Percentiles rank a stretch among this genome's conserved stretches.
phyloP scores from a whole-genome alignment of 2,329 filamentous ascomycete genomes.

The Fusarium neocosmosporiellum region DNA sequence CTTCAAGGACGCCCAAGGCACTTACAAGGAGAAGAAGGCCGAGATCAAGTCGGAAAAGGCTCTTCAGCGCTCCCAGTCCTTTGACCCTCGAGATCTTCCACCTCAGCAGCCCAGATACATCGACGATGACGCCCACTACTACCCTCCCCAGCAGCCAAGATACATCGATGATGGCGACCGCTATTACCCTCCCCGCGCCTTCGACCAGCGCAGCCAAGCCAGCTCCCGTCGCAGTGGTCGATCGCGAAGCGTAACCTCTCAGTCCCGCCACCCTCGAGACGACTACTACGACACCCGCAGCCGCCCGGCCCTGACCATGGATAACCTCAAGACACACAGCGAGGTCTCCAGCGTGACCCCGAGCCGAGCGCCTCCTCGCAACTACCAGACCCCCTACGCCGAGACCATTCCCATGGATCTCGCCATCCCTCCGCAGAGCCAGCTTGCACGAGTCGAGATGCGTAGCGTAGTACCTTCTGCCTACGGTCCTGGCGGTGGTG shows the following conservation, averaged over 20 bases:
- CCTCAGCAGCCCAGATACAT: constrained; percentile 18
- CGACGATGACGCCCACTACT: background rate
- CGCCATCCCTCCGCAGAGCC: constrained; percentile 50
- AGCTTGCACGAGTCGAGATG: constrained; percentile 43
- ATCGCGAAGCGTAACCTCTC: constrained; percentile 51
- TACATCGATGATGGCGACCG: constrained; percentile 48
- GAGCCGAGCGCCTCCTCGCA: constrained; percentile 55
- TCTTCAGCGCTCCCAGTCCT: constrained; percentile 72
- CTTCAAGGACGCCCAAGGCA: constrained; percentile 90
- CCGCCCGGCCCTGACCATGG: constrained; percentile 59
- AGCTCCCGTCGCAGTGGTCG: constrained; percentile 57
- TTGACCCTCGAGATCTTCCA: constrained; percentile 47
- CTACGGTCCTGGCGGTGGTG: constrained; percentile 32
- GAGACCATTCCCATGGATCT: constrained; percentile 56
- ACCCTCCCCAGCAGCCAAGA: constrained; percentile 4
- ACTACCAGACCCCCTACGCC: constrained; percentile 52
- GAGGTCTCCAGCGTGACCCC: constrained; percentile 63
- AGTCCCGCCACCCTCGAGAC: constrained; percentile 44
- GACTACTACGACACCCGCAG: constrained; percentile 43
- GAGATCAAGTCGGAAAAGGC: constrained; percentile 75
- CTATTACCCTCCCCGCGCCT: constrained; percentile 50
- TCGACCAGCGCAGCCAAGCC: constrained; percentile 50
- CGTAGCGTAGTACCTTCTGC: constrained; percentile 41
- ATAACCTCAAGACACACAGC: constrained; percentile 64
- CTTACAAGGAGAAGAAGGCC: constrained; percentile 89